phyloP scores from a whole-genome alignment of 2,329 filamentous ascomycete genomes.

The Diaporthe eres region DNA sequence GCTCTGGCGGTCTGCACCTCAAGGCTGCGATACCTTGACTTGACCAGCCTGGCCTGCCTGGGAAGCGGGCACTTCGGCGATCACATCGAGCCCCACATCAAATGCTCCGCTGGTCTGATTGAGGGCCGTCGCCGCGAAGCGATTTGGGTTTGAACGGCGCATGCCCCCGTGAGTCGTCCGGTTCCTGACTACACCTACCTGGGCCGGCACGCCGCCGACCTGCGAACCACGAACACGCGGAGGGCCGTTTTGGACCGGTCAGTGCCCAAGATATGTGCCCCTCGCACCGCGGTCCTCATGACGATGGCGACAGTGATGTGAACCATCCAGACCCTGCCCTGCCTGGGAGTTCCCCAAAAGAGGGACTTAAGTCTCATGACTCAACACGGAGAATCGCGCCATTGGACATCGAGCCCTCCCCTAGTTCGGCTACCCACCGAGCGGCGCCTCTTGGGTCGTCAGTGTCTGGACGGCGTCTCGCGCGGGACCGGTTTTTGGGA shows the following conservation, averaged over 20 bases:
- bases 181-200: neutral
- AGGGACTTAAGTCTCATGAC: constrained; percentile 23
- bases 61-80: neutral
- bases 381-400: constrained; percentile 21
- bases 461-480: constrained; percentile 6
- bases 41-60: neutral
- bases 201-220: neutral
- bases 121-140: constrained; percentile 13
- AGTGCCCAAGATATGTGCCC: too few species aligned
- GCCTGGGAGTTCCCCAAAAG: neutral
- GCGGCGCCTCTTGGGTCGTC: constrained; percentile 5
- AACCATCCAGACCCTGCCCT: neutral
- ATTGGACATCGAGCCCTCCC: constrained; percentile 12
- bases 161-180: neutral
- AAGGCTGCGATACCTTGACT: constrained; percentile 16
- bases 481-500: constrained; percentile 1
- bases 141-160: neutral
- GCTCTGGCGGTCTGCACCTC: constrained; percentile 14
- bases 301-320: neutral
- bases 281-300: neutral
- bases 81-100: neutral
- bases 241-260: neutral
- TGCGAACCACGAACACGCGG: neutral
- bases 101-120: constrained; percentile 5
- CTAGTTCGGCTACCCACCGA: constrained; percentile 32